Base-by-base conservation (phyloP, 164 flowering plant genomes). In the Vitis vinifera region DNA sequence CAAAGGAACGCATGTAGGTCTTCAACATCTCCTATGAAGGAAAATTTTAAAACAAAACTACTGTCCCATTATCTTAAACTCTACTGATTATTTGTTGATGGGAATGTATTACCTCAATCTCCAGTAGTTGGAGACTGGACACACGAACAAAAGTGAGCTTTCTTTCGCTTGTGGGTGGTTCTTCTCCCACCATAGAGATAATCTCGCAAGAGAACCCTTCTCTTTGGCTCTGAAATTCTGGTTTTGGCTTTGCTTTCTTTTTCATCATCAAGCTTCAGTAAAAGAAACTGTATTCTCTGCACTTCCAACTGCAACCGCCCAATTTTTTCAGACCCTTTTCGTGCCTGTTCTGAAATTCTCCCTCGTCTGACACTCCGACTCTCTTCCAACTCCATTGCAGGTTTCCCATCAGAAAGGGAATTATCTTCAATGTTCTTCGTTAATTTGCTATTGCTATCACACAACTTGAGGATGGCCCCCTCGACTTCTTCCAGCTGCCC, bases 401-500 rank as follows among this genome's bases (percentile, higher is more conserved):
- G 55, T 61, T 70, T 75, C 11, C 62, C 75, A n/a, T 79, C 83
- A 57, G 69, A 70, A 9, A 71, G 8, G 12, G 81, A 72, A 48
- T 73, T 70, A 10, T 80, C 89, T 62, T 83, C 86, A 9, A 77
- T 72, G 29, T 64, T 81, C 62, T 82, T 88, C 71, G 70, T 68
- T 79, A 91, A 64, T 70, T 84, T 89, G 5, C 73, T 71, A 55
- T 88, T 96, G 64, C 66, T 66, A 59, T 86, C 90, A 57, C 82
- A 76, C 79, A 93, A 64, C 77, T 86, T 88, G 68, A 56, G 59
- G 70, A 91, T 82, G 49, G 87, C 75, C 17, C 73, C 78, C 75
- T 88, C 95, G 6, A 87, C 79, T 80, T 88, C 94, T 67, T 83
- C 82, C 27, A 96, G 83, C 80, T 93, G 94, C 61, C 72, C 89